A percentile compares a stretch with the other conserved stretches of the same genome.
phyloP scores from a whole-genome alignment of 225 moss, liverwort and hornwort genomes.

The Anthoceros angustus region DNA sequence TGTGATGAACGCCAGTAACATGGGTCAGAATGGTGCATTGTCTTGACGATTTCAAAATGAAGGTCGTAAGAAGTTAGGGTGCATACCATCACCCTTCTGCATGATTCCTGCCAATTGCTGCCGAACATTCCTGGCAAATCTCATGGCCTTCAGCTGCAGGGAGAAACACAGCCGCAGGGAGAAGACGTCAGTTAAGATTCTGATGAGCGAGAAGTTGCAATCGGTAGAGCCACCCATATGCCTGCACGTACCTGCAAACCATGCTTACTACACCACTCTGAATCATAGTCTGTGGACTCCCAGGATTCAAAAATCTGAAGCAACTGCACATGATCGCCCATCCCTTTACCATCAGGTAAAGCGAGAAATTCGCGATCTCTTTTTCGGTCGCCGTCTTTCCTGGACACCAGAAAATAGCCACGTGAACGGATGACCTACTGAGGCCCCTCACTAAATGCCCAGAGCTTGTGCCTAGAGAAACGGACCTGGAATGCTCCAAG shows the following conservation, averaged over 20 bases:
- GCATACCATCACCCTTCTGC: constrained; percentile 26
- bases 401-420: constrained; percentile 5
- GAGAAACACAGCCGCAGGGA: background rate
- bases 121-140: constrained; percentile 81
- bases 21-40: too few species aligned
- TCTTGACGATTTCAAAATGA: background rate
- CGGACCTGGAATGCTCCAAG: constrained; percentile 9
- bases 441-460: background rate
- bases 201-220: background rate
- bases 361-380: constrained; percentile 51
- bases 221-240: background rate
- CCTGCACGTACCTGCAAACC: constrained; percentile 38
- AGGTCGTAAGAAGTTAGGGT: constrained; percentile 7
- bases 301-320: constrained; percentile 73
- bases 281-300: constrained; percentile 42
- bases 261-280: constrained; percentile 67
- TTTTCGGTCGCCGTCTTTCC: constrained; percentile 64
- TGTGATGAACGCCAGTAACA: too few species aligned
- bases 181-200: background rate
- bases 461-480: background rate
- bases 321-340: constrained; percentile 76
- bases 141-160: constrained; percentile 62
- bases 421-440: background rate
- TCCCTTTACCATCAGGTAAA: constrained; percentile 68
- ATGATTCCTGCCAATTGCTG: constrained; percentile 68